Evolutionary conservation across 495 filamentous ascomycete species (phyloP), one percentile per base, ranked within the genome.

Genomic region (Geopyxis carbonaria): DNA sequence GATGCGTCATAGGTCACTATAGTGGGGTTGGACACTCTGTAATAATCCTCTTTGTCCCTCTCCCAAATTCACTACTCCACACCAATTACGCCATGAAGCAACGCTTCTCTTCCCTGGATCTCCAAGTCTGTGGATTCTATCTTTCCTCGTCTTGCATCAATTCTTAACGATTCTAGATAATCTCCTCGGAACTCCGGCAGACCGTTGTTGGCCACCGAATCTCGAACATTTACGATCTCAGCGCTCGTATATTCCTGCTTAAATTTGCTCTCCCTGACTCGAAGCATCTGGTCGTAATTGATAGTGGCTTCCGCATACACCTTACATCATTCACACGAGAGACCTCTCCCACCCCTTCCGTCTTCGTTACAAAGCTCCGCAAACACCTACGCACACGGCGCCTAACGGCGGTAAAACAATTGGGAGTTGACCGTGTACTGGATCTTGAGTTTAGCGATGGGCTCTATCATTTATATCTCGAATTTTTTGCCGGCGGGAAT

Each of bases 401-500:
- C 32, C 70, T 93, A 30, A 94, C 87, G 0, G 61, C 69, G 0
- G 67, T 97, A 20, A 61, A 69, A 3, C 89, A 97, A 57, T 69
- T 97, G 37, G 89, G 86, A 24, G 93, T 85, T 0, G 89, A 97
- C 57, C 75, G 89, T 14, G 77, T 97, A 40, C 78, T 97, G 39
- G 84, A 93, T 53, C 70, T 95, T 38, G 70, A 76, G 55, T 93
- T 97, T 58, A 87, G 80, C 51, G 84, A 93, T 63, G 87, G 89
- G 14, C 66, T 70, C 45, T 94, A 87, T 53, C 68, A 76, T 25
- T 62, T 97, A 24, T 92, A 83, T 55, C 62, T 97, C 27, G 89
- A 97, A 59, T 97, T 97, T 61, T 97, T 89, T 59, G 87, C 89
- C 3, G 72, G 71, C n/a, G 89, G 89, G 23, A 97, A 97, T 57